A percentile compares a stretch with the other conserved stretches of the same genome.
These are phyloP conservation scores for Botrytis fabae DNA, from an alignment of 2,329 filamentous ascomycete species.

Conservation along the genomic window DNA sequence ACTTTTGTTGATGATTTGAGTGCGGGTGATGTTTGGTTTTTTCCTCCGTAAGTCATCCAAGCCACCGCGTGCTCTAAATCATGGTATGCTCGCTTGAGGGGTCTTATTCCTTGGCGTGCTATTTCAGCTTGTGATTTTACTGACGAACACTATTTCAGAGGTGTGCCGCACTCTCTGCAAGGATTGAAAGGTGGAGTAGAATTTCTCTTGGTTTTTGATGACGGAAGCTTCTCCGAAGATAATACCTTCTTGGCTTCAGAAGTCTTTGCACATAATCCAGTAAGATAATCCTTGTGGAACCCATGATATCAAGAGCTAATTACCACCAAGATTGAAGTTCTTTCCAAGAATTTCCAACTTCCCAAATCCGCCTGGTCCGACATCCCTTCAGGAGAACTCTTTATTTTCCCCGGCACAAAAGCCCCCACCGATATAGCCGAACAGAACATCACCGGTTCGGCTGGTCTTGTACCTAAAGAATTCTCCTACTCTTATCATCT, in stretches of 20 bases:
- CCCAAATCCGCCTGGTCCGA: conserved; percentile 50
- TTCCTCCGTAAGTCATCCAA: conserved; percentile 57
- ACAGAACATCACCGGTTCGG: conserved; percentile 50
- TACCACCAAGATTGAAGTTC: conserved; percentile 44
- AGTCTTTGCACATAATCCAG: conserved; percentile 58
- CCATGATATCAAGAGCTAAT: conserved; percentile 23
- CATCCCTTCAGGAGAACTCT: conserved; percentile 50
- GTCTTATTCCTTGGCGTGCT: neutral
- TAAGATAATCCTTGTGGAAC: conserved; percentile 8
- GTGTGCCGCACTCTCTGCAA: conserved; percentile 75
- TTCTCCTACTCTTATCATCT: conserved; percentile 52
- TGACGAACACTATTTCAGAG: conserved; percentile 45
- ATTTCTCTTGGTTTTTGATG: conserved; percentile 63
- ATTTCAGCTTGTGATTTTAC: neutral
- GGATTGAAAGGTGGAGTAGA: conserved; percentile 67
- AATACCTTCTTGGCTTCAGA: conserved; percentile 74
- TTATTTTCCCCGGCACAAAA: conserved; percentile 55
- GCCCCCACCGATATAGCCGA: conserved; percentile 48
- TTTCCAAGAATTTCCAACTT: conserved; percentile 56
- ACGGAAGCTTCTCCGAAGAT: conserved; percentile 59
- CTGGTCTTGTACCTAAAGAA: conserved; percentile 45
- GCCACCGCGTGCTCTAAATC: neutral
- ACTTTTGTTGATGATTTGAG: conserved; percentile 76
- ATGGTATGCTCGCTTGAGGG: neutral
- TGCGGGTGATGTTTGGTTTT: conserved; percentile 80